Evolutionary conservation across 75 land plant species (phyloP).

Genomic region (Adiantum capillusveneris): DNA sequence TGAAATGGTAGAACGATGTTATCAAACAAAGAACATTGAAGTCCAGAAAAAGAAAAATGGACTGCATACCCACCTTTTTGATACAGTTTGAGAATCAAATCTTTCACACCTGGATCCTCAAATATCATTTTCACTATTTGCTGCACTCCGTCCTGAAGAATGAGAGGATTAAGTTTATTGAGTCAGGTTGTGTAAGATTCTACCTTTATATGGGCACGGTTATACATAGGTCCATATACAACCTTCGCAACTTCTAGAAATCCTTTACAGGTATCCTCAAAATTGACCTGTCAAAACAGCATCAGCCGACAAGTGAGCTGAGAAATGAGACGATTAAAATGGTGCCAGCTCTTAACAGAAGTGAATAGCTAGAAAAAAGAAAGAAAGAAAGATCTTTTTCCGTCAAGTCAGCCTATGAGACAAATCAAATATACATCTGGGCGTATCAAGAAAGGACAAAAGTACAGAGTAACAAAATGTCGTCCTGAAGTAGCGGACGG

Average conservation of each 20-base stretch:
- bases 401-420: too few species aligned
- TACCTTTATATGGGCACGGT: too few species aligned
- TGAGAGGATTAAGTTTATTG: background rate
- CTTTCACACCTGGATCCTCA: conserved; percentile 97
- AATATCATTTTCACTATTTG: conserved; percentile 80
- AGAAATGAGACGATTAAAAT: background rate
- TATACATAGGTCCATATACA: too few species aligned
- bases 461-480: too few species aligned
- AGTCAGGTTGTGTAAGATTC: background rate
- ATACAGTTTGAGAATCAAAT: conserved; percentile 78
- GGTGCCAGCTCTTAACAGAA: background rate
- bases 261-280: conserved; percentile 99
- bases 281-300: conserved; percentile 68
- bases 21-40: too few species aligned
- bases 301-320: too few species aligned
- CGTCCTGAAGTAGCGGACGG: too few species aligned
- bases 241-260: conserved; percentile 98
- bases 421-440: too few species aligned
- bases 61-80: conserved; percentile 55
- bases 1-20: conserved; percentile 18
- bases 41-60: too few species aligned
- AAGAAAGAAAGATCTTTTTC: too few species aligned
- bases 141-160: conserved; percentile 73
- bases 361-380: background rate
- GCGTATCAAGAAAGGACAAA: too few species aligned